A percentile compares a stretch with the other conserved stretches of the same genome.
Evolutionary conservation across 176 grass and related monocot genomes (phyloP).

Genomic region (Typha latifolia): DNA sequence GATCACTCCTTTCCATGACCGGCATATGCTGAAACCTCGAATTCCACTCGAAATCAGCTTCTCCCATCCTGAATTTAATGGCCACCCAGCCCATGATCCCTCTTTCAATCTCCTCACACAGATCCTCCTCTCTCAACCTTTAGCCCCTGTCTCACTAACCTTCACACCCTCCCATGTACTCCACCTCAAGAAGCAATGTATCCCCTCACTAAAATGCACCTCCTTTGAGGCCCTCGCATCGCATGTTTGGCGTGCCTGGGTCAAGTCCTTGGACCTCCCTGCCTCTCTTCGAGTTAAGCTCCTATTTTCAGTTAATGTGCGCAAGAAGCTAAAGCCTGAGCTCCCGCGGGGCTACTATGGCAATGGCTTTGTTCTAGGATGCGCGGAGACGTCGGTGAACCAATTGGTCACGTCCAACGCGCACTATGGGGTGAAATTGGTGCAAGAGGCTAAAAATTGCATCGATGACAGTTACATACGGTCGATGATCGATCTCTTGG

Average conservation of each 20-base stretch:
- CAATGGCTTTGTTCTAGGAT: conserved; percentile 87
- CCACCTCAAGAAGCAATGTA: conserved; percentile 53
- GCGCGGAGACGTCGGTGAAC: conserved; percentile 55
- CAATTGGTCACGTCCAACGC: conserved; percentile 19
- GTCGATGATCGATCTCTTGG: conserved; percentile 79
- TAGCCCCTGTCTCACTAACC: conserved; percentile 54
- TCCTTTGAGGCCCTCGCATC: conserved; percentile 81
- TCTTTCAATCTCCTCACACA: conserved; percentile 25
- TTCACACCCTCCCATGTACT: conserved; percentile 54
- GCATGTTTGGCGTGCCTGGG: conserved; percentile 83
- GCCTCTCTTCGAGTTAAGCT: conserved; percentile 56
- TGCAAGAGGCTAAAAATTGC: conserved; percentile 64
- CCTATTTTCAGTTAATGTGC: conserved; percentile 78
- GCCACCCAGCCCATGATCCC: not conserved
- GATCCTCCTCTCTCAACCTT: conserved; percentile 39
- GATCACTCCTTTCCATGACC: conserved; percentile 42
- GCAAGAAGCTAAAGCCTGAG: conserved; percentile 44
- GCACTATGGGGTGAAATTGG: conserved; percentile 32
- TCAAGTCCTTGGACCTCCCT: conserved; percentile 49
- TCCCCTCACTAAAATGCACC: conserved; percentile 63
- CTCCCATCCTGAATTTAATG: conserved; percentile 62
- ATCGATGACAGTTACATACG: conserved; percentile 49
- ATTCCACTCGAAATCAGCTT: conserved; percentile 54
- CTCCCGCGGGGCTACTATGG: conserved; percentile 73
- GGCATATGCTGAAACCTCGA: conserved; percentile 50